Base-by-base conservation (phyloP, 129 eudicot species). In the Saposhnikovia divaricata region DNA sequence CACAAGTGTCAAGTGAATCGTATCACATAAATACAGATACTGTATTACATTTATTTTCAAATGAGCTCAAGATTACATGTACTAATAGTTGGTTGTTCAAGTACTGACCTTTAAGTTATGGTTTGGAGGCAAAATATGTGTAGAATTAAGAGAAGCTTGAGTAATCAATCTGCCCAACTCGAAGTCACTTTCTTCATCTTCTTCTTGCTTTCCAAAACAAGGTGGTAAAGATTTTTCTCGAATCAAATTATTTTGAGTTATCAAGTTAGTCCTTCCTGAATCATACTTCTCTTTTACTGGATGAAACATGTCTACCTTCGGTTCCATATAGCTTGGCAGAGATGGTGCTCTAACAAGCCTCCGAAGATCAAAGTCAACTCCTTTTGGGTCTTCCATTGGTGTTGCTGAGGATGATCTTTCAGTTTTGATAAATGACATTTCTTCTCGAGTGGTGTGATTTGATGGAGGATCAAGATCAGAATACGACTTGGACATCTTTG, bases 81-180 rank as follows among this genome's bases (percentile, higher is more conserved):
- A 45, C 55, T 9, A 38, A 5, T 12, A 72, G 13, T 6, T 9
- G 3, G 37, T n/a, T 18, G 87, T 71, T 38, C 11, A 13, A 69
- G 3, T 69, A 70, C 46, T 70, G 27, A 93, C 97, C 98, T 93
- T 89, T 78, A 90, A 61, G 47, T 75, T 47, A 61, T 27, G 82
- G 80, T 71, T 87, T n/a, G 96, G 89, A 68, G 91, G 79, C 63
- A 85, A 74, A 72, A 72, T 71, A 18, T 79, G 45, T 12, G 97
- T 85, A 72, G 86, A 83, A 38, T 83, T 87, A 5, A 94, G 80
- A 25, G 98, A 91, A 14, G 98, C 97, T 88, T 88, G 94, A 84
- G 97, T 85, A 76, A 90, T 91, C 88, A 93, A 82, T 71, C 87
- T 89, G 27, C 97, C 91, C 97, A 92, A 84, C 46, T 81, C 83